Evolutionary conservation across 352 stramenopile genomes (phyloP).

Genomic region (Pythium aquatile): DNA sequence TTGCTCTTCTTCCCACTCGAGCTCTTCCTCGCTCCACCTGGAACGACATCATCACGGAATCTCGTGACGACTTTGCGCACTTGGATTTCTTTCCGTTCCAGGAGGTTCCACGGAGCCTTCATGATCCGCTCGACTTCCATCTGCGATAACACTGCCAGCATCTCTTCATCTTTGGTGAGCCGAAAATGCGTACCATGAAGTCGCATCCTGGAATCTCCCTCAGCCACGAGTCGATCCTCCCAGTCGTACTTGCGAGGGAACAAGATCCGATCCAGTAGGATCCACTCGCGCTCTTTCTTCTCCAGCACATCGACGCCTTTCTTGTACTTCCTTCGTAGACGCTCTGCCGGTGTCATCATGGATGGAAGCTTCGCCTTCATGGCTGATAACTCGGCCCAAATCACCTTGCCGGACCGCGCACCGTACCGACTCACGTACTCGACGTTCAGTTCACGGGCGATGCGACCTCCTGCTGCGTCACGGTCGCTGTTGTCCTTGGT

Average conservation of each 20-base stretch:
- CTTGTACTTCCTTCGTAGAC: slow-evolving; percentile 80
- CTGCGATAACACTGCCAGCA: slow-evolving; percentile 54
- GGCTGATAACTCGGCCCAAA: slow-evolving; percentile 69
- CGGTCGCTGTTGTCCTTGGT: slow-evolving; percentile 22
- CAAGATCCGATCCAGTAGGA: slow-evolving; percentile 69
- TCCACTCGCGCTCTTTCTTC: slow-evolving; percentile 77
- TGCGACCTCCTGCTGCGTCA: slow-evolving; percentile 49
- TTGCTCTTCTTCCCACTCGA: slow-evolving; percentile 16
- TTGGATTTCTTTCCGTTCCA: slow-evolving; percentile 72
- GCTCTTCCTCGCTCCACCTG: not conserved
- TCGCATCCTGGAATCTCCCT: slow-evolving; percentile 29
- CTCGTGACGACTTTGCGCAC: slow-evolving; percentile 69
- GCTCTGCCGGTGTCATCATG: slow-evolving; percentile 74
- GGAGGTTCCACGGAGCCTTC: slow-evolving; percentile 68
- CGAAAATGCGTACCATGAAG: slow-evolving; percentile 48
- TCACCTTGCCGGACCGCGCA: slow-evolving; percentile 51
- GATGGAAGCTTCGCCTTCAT: slow-evolving; percentile 75
- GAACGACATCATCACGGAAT: slow-evolving; percentile 54
- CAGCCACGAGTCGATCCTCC: slow-evolving; percentile 42
- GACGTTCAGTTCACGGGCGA: slow-evolving; percentile 56
- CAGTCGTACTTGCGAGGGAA: slow-evolving; percentile 66
- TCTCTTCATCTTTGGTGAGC: slow-evolving; percentile 66
- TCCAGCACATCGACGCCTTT: slow-evolving; percentile 54
- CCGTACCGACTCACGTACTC: slow-evolving; percentile 56
- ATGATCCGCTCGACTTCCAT: slow-evolving; percentile 71